Percentiles rank a stretch among this genome's conserved stretches.
Evolutionary conservation across 129 eudicot species (phyloP).

Genomic region (Chrysanthemum makinoi): DNA sequence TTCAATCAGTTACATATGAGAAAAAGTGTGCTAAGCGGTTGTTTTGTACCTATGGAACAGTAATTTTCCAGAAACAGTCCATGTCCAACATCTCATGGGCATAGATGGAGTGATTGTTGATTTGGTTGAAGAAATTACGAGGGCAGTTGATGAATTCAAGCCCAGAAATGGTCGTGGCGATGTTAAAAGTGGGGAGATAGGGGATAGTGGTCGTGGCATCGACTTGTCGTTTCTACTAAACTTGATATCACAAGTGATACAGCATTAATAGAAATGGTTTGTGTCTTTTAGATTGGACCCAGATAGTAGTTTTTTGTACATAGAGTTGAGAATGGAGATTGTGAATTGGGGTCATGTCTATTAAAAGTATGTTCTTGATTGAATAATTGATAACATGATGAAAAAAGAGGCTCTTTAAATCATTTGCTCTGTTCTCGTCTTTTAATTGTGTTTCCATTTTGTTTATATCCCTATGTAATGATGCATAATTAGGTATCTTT

Average conservation of each 20-base stretch:
- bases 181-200: constrained; percentile 28
- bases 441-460: neutral
- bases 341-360: constrained; percentile 26
- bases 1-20: neutral
- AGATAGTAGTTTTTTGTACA: constrained; percentile 26
- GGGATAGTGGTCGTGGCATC: constrained; percentile 23
- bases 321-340: constrained; percentile 22
- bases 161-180: constrained; percentile 20
- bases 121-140: constrained; percentile 59
- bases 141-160: constrained; percentile 44
- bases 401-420: constrained; percentile 6
- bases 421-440: neutral
- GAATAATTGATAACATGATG: constrained; percentile 18
- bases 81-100: constrained; percentile 74
- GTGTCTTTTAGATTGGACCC: constrained; percentile 22
- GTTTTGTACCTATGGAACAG: constrained; percentile 23
- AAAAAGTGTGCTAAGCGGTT: neutral
- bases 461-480: too few relatives aligned
- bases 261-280: constrained; percentile 34
- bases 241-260: constrained; percentile 63
- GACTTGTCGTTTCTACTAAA: constrained; percentile 57
- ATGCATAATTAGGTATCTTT: too few relatives aligned
- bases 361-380: constrained; percentile 7
- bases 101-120: constrained; percentile 88
- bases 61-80: constrained; percentile 73